Evolutionary conservation across 2,329 filamentous ascomycete genomes (phyloP).

Genomic region (Zymoseptoria brevis): DNA sequence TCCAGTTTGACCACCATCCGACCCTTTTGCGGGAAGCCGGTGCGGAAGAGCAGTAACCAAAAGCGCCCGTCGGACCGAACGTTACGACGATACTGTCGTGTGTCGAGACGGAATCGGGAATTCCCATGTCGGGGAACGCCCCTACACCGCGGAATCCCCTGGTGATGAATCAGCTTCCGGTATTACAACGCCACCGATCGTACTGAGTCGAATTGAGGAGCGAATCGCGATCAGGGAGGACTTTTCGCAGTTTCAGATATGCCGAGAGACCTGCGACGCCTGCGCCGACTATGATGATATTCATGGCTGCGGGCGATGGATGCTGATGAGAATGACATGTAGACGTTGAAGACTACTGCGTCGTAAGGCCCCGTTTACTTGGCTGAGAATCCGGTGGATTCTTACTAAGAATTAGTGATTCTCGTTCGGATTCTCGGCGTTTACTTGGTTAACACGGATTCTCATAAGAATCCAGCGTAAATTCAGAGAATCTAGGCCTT

Average conservation of each 20-base stretch:
- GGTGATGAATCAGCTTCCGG: slow-evolving; percentile 3
- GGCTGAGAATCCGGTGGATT: no score
- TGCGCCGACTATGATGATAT: slow-evolving; percentile 9
- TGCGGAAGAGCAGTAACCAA: slow-evolving; percentile 39
- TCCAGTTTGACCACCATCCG: slow-evolving; percentile 8
- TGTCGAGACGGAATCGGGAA: slow-evolving; percentile 40
- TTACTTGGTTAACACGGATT: no score
- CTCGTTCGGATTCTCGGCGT: no score
- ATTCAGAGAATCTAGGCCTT: no score
- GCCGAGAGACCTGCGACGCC: slow-evolving; percentile 6
- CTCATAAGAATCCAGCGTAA: no score
- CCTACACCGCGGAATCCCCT: slow-evolving; percentile 4
- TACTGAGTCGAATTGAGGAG: slow-evolving; percentile 15
- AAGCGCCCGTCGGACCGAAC: slow-evolving; percentile 45
- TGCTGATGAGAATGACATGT: no score
- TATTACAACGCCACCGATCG: neutral
- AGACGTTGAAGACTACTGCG: no score
- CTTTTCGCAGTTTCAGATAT: slow-evolving; percentile 3
- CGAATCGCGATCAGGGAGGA: slow-evolving; percentile 20
- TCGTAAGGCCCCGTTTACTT: no score
- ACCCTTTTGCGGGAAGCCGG: slow-evolving; percentile 17
- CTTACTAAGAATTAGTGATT: no score
- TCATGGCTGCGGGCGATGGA: slow-evolving; percentile 1
- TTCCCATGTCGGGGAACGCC: slow-evolving; percentile 30
- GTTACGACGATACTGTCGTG: slow-evolving; percentile 26